phyloP scores from a whole-genome alignment of 306 rosid genomes.

The Elaeagnus macrophylla region DNA sequence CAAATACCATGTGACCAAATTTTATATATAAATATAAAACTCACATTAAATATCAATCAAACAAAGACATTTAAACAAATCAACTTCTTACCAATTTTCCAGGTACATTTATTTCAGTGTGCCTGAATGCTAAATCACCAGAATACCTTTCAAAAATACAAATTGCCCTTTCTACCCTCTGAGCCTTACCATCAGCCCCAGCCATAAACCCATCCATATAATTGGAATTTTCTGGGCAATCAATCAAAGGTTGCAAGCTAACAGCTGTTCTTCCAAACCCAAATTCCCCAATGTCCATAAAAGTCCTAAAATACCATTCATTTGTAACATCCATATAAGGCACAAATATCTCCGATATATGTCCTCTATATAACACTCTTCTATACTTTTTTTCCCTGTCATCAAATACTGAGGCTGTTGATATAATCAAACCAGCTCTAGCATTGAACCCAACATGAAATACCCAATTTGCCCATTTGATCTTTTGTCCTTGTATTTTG shows the following conservation, averaged over 20 bases:
- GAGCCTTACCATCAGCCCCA: constrained; percentile 56
- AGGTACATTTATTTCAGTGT: constrained; percentile 76
- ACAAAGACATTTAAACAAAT: background rate
- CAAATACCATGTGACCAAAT: background rate
- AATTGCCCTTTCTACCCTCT: constrained; percentile 54
- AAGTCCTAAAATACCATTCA: constrained; percentile 86
- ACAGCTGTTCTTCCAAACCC: constrained; percentile 82
- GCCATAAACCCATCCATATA: constrained; percentile 64
- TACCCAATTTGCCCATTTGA: constrained; percentile 71
- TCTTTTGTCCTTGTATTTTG: constrained; percentile 34
- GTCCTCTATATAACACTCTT: constrained; percentile 71
- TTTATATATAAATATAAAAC: too few relatives aligned
- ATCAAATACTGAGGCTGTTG: constrained; percentile 76
- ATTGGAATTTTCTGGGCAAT: constrained; percentile 65
- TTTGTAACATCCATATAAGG: constrained; percentile 74
- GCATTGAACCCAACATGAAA: constrained; percentile 80
- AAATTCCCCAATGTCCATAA: constrained; percentile 77
- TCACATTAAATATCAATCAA: too few relatives aligned
- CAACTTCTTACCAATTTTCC: constrained; percentile 36
- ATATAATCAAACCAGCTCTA: constrained; percentile 61
- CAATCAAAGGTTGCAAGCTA: constrained; percentile 46
- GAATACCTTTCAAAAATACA: constrained; percentile 64
- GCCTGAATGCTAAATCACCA: constrained; percentile 71
- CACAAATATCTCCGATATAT: constrained; percentile 80
- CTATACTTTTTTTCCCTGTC: constrained; percentile 27